These are phyloP conservation scores for Fusarium sp. DNA, from an alignment of 2,329 filamentous ascomycete genomes.

Conservation along the genomic window DNA sequence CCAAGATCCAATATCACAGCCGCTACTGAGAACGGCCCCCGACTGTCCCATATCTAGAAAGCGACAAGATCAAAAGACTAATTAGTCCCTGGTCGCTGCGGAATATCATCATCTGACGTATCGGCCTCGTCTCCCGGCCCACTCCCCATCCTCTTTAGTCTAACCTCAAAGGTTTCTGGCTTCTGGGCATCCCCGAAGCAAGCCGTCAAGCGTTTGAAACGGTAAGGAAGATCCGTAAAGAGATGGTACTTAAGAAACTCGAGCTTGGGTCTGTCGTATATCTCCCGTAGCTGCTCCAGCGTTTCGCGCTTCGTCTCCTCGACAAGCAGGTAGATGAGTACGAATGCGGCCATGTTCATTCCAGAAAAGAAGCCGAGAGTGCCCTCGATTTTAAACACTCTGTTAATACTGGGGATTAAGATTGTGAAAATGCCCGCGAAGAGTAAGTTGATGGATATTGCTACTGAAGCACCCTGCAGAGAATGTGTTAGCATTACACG, in stretches of 20 bases:
- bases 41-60: not conserved
- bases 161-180: no score
- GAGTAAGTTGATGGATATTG: constrained; percentile 61
- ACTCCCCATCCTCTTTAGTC: not conserved
- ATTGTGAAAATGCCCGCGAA: constrained; percentile 61
- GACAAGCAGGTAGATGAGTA: constrained; percentile 60
- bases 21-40: not conserved
- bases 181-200: not conserved
- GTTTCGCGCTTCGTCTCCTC: constrained; percentile 63
- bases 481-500: constrained; percentile 21
- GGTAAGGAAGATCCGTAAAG: constrained; percentile 51
- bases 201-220: constrained; percentile 31
- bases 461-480: constrained; percentile 57
- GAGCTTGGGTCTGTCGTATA: constrained; percentile 48
- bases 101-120: not conserved
- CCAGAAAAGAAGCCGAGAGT: constrained; percentile 58
- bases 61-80: not conserved
- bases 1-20: not conserved
- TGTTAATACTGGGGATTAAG: constrained; percentile 52
- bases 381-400: constrained; percentile 46
- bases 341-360: constrained; percentile 58
- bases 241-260: constrained; percentile 55
- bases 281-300: constrained; percentile 53
- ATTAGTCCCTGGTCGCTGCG: not conserved
- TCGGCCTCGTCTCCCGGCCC: not conserved